These are phyloP conservation scores for Pholiota conissans DNA, from an alignment of 768 basidiomycete genomes.

Conservation along the genomic window DNA sequence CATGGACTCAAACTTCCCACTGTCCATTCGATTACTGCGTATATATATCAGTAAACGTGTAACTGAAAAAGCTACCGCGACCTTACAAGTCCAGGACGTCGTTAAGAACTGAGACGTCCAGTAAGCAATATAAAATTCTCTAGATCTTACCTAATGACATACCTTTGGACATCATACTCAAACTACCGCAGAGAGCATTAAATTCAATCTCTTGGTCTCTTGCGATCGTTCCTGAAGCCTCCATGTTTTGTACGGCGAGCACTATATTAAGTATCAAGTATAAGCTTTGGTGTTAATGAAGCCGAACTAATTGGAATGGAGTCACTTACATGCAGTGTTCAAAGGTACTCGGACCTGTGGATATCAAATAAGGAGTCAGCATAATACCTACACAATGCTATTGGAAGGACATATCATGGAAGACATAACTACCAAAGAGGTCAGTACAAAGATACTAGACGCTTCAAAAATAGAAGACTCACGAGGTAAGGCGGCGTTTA, in stretches of 20 bases:
- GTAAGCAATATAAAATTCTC: background rate
- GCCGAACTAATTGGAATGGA: slow-evolving; percentile 11
- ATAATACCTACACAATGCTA: background rate
- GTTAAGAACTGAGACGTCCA: slow-evolving; percentile 55
- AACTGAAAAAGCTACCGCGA: background rate
- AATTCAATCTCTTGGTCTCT: slow-evolving; percentile 87
- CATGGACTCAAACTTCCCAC: slow-evolving; percentile 77
- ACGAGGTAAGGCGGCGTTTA: slow-evolving; percentile 80
- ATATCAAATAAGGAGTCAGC: slow-evolving; percentile 18
- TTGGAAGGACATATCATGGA: slow-evolving; percentile 62
- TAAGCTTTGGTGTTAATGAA: background rate
- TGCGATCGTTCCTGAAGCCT: slow-evolving; percentile 70
- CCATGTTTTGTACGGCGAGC: slow-evolving; percentile 91
- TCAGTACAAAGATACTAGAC: slow-evolving; percentile 2
- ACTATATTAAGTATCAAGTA: slow-evolving; percentile 33
- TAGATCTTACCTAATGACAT: slow-evolving; percentile 9
- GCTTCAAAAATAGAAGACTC: slow-evolving; percentile 31
- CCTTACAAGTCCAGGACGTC: slow-evolving; percentile 80
- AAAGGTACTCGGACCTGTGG: slow-evolving; percentile 78
- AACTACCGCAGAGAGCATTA: slow-evolving; percentile 75
- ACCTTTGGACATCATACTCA: slow-evolving; percentile 91
- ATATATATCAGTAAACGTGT: background rate
- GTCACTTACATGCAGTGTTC: slow-evolving; percentile 66
- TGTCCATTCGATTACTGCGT: slow-evolving; percentile 84
- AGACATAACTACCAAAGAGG: slow-evolving; percentile 54